Evolutionary conservation across 2,329 filamentous ascomycete species (phyloP), one percentile per base, ranked within the genome.

Genomic region (Ophiocordyceps camponoti-leonardi): DNA sequence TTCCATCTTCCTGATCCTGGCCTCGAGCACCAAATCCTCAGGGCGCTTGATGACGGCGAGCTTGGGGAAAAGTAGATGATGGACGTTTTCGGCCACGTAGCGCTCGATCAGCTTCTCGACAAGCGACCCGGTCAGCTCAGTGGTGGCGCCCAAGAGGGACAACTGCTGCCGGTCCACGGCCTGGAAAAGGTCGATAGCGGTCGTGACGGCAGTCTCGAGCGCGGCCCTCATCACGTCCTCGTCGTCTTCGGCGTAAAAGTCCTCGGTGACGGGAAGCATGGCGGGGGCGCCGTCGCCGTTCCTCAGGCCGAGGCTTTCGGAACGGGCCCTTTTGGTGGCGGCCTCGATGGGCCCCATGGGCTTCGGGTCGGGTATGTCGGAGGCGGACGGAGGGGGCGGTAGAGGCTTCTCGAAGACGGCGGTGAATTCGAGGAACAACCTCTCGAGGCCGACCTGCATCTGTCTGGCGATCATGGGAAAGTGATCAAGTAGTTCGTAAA

Each of bases 381-480:
- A 57, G 18, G 78, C 72, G 1, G 78, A 79, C 1, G 77, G 83
- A 1, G 83, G 82, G 16, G 83, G 81, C 3, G 86, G 86, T 6
- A 94, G 63, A 6, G 86, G 86, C 56, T 84, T 87, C 51, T 93
- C 85, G 52, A 95, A 81, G 46, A 90, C 83, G 41, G 77, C 77
- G 6, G 79, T 81, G 59, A 98, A 96, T 54, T 96, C 88, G 49
- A 82, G 79, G 57, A 96, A 94, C 23, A 96, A 67, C 55, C 81
- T 81, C 56, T 98, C 90, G 31, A 98, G 65, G 0, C 92, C 92
- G 2, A 82, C 77, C 54, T 95, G 87, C 87, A 98, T 94, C 62
- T 98, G 92, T 48, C 86, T 77, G 22, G 88, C 87, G 54, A 98
- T 96, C 76, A 94, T 84, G 1, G 92, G 92, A 52, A 96, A 98